These are phyloP conservation scores for Tirmania nivea DNA, from an alignment of 495 filamentous ascomycete species.

Conservation along the genomic window DNA sequence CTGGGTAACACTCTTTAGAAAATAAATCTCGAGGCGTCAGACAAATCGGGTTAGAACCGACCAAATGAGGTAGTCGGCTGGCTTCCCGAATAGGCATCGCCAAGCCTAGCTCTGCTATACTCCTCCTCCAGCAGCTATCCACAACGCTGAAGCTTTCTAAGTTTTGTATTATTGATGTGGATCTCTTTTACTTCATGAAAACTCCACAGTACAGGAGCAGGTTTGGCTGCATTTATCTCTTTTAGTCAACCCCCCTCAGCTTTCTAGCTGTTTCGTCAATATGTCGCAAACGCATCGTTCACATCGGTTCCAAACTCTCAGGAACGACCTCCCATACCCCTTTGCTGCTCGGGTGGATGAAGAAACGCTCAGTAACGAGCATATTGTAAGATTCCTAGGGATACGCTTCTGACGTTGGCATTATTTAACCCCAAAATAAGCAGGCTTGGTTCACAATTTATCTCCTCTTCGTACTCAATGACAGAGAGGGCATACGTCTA, in stretches of 20 bases:
- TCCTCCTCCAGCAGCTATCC: no score
- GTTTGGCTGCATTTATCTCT: no score
- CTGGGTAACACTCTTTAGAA: no score
- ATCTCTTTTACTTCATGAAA: no score
- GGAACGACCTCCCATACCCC: not conserved
- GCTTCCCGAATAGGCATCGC: no score
- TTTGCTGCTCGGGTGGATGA: not conserved
- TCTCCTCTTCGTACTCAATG: not conserved
- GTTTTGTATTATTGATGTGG: no score
- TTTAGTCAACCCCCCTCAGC: not conserved
- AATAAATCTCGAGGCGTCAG: no score
- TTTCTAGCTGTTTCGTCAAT: not conserved
- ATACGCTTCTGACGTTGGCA: not conserved
- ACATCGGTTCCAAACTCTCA: not conserved
- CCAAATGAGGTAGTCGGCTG: no score
- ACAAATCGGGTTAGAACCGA: no score
- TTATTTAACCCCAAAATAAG: not conserved
- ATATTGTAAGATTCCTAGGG: not conserved
- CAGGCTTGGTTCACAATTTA: not conserved
- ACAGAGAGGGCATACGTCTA: not conserved
- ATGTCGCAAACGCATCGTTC: not conserved
- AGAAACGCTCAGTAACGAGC: not conserved
- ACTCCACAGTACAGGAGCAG: no score
- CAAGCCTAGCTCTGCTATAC: no score
- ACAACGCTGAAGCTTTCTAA: no score